Evolutionary conservation across 2,329 filamentous ascomycete species (phyloP).

Genomic region (Pyrenochaeta sp.): DNA sequence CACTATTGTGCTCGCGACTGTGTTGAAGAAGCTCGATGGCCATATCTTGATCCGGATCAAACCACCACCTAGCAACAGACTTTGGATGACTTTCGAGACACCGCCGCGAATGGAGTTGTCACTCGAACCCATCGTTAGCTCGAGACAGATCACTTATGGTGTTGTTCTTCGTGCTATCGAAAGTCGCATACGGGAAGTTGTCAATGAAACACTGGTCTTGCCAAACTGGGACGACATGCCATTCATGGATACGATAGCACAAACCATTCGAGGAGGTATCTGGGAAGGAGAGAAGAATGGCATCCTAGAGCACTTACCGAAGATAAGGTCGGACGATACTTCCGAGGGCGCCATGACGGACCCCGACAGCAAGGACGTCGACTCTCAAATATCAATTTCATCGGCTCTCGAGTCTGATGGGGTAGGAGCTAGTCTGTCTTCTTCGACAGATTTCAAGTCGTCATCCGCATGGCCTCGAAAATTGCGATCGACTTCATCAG

Average conservation of each 20-base stretch:
- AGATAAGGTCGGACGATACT: conserved; percentile 19
- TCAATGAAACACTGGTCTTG: conserved; percentile 87
- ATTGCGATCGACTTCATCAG: conserved; percentile 68
- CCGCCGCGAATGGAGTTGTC: conserved; percentile 92
- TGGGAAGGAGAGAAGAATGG: conserved; percentile 59
- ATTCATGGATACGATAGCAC: conserved; percentile 81
- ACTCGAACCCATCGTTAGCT: conserved; percentile 95
- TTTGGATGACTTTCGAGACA: conserved; percentile 96
- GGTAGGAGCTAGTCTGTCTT: conserved; percentile 27
- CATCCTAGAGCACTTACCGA: conserved; percentile 19
- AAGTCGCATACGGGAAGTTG: conserved; percentile 89
- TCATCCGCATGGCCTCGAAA: conserved; percentile 56
- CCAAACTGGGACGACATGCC: conserved; percentile 97
- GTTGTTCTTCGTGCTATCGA: conserved; percentile 93
- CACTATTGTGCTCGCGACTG: conserved; percentile 84
- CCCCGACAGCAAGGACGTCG: conserved; percentile 24
- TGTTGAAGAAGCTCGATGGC: conserved; percentile 84
- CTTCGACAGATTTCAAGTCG: conserved; percentile 31
- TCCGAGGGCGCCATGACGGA: conserved; percentile 20
- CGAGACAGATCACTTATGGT: conserved; percentile 92
- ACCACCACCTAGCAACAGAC: conserved; percentile 89
- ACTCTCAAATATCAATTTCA: conserved; percentile 28
- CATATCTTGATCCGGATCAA: conserved; percentile 88
- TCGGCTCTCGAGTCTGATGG: conserved; percentile 30
- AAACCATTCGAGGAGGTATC: conserved; percentile 84